Conservation (phyloP, 108 stramenopile genomes). For the Conticribra weissflogii region DNA sequence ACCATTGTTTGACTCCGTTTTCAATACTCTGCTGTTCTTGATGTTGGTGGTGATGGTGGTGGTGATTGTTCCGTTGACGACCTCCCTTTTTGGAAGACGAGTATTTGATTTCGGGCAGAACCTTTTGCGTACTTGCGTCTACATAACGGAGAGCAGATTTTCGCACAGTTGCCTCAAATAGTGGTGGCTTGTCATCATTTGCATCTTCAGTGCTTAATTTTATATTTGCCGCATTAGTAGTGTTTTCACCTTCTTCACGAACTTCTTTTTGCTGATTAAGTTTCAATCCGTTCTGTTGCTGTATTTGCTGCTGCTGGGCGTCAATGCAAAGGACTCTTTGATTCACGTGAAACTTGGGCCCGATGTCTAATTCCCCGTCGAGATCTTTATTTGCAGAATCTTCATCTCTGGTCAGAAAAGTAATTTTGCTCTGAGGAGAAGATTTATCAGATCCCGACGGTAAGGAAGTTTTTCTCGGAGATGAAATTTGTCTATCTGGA, state of each 20-base stretch:
- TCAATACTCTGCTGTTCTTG: background rate
- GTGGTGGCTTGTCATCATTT: no score
- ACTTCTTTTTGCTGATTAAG: background rate
- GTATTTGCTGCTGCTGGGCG: conserved; percentile 2
- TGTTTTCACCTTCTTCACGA: background rate
- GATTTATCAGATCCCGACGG: background rate
- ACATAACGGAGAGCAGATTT: conserved; percentile 34
- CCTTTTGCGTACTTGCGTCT: conserved; percentile 21
- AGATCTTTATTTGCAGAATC: background rate
- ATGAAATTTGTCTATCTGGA: no score
- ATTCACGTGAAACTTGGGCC: conserved; percentile 38
- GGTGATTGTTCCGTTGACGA: conserved; percentile 9
- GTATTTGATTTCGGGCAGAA: conserved; percentile 33
- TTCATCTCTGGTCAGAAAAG: background rate
- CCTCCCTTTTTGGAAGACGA: conserved; percentile 28
- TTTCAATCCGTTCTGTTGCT: no score
- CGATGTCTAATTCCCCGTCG: conserved; percentile 22
- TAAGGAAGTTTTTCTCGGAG: no score
- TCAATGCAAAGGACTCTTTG: conserved; percentile 43
- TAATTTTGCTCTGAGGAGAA: background rate
- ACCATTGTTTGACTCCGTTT: conserved; percentile 37
- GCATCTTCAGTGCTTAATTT: background rate
- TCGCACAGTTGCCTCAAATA: conserved; percentile 37
- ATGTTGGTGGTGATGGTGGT: background rate
- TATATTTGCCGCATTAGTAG: background rate